Percentiles rank a stretch among this genome's conserved stretches.
Evolutionary conservation across 2,329 filamentous ascomycete genomes (phyloP).

Genomic region (Pseudogymnoascus sp.): DNA sequence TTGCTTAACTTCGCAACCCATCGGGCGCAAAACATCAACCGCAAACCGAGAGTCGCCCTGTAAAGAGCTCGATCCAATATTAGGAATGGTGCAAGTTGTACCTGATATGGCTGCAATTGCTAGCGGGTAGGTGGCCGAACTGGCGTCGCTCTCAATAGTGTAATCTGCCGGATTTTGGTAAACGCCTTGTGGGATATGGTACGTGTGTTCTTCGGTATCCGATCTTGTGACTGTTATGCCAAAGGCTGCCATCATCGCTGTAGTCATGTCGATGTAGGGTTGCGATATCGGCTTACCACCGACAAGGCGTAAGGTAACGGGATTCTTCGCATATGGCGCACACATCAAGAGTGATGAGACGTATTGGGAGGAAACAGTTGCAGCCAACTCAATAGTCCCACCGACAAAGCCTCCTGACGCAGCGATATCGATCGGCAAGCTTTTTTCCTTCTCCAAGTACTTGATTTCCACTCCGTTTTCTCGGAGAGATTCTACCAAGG

Average conservation of each 20-base stretch:
- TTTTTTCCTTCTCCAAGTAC: constrained; percentile 75
- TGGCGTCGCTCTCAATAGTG: constrained; percentile 91
- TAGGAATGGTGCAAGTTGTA: constrained; percentile 89
- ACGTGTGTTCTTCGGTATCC: constrained; percentile 73
- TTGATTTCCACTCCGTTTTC: constrained; percentile 80
- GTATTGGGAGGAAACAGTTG: constrained; percentile 97
- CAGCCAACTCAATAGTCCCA: constrained; percentile 82
- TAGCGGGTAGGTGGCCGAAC: constrained; percentile 91
- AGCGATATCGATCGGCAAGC: constrained; percentile 73
- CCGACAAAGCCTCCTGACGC: constrained; percentile 77
- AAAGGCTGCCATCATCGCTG: constrained; percentile 92
- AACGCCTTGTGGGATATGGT: constrained; percentile 77
- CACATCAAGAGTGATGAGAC: constrained; percentile 96
- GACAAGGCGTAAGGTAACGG: constrained; percentile 80
- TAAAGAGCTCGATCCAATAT: constrained; percentile 84
- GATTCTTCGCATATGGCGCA: constrained; percentile 89
- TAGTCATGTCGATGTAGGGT: constrained; percentile 97
- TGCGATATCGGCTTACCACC: constrained; percentile 98
- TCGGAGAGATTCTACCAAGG: constrained; percentile 81
- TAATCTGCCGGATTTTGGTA: constrained; percentile 84
- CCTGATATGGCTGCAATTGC: constrained; percentile 92
- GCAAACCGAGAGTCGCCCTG: constrained; percentile 95
- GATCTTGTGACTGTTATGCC: constrained; percentile 74
- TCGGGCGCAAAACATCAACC: constrained; percentile 77
- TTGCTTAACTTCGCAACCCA: constrained; percentile 89